phyloP scores from a whole-genome alignment of 257 asterid genomes.

The Solanum chilense region DNA sequence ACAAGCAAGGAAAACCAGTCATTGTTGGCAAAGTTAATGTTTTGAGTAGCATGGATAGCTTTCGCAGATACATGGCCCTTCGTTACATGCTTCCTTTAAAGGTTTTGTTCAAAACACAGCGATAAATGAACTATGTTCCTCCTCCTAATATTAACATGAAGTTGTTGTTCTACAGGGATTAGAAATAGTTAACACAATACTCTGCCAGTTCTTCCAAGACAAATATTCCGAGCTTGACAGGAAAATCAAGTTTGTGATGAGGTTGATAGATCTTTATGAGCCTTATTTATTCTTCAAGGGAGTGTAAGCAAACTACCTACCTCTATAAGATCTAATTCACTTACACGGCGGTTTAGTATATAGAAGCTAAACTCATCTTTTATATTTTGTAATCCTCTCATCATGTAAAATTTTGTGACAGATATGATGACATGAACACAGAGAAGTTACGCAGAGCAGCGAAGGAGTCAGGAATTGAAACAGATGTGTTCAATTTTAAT shows the following conservation, averaged over 20 bases:
- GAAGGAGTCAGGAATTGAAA: slow-evolving; percentile 16
- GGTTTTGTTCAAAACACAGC: slow-evolving; percentile 21
- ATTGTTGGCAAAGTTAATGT: slow-evolving; percentile 52
- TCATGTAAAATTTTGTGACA: neutral
- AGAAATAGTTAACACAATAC: slow-evolving; percentile 44
- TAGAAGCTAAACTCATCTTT: neutral
- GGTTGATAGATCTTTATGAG: slow-evolving; percentile 56
- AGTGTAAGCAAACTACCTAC: slow-evolving; percentile 34
- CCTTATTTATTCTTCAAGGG: slow-evolving; percentile 88
- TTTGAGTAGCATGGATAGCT: slow-evolving; percentile 51
- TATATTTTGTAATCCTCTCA: neutral
- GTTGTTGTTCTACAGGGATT: slow-evolving; percentile 35
- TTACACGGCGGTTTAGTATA: neutral
- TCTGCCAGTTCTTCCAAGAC: slow-evolving; percentile 57
- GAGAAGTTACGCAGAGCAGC: slow-evolving; percentile 33
- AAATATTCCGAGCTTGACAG: slow-evolving; percentile 30
- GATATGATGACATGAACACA: slow-evolving; percentile 45
- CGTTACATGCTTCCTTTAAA: slow-evolving; percentile 70
- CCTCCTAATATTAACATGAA: neutral
- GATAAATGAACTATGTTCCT: neutral
- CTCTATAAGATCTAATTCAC: neutral
- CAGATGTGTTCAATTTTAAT: slow-evolving; percentile 33
- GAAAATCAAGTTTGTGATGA: slow-evolving; percentile 48
- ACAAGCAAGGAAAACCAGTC: slow-evolving; percentile 57
- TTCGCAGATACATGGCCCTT: slow-evolving; percentile 45